phyloP scores from a whole-genome alignment of 768 basidiomycete species.

The Mycena belliarum region DNA sequence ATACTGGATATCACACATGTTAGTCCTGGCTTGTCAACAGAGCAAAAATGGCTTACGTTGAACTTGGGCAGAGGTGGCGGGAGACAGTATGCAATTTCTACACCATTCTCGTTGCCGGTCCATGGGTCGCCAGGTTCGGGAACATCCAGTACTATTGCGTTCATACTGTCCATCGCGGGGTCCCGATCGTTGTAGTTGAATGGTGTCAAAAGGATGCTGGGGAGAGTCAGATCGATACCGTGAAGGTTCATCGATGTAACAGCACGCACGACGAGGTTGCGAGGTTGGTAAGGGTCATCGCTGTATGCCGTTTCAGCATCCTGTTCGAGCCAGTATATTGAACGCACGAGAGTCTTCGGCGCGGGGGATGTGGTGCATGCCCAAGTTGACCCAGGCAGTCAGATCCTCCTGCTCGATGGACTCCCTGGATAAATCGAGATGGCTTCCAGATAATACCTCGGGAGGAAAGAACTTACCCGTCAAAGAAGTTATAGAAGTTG shows the following conservation, averaged over 20 bases:
- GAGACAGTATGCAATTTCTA: constrained; percentile 30
- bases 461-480: neutral
- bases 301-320: neutral
- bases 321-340: neutral
- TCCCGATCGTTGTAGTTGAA: constrained; percentile 69
- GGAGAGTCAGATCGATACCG: neutral
- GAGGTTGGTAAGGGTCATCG: constrained; percentile 57
- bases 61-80: constrained; percentile 32
- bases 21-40: neutral
- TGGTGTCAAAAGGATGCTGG: constrained; percentile 58
- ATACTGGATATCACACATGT: neutral
- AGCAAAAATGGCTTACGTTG: constrained; percentile 14
- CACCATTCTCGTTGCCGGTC: constrained; percentile 54
- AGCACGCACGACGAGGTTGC: constrained; percentile 52
- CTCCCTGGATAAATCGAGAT: constrained; percentile 32
- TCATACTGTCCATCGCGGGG: constrained; percentile 56
- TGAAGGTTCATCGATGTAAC: neutral
- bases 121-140: constrained; percentile 43
- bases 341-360: constrained; percentile 55
- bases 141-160: constrained; percentile 49
- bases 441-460: too few relatives aligned
- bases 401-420: constrained; percentile 64
- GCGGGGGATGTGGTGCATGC: constrained; percentile 67
- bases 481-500: constrained; percentile 45
- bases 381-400: constrained; percentile 67